These are phyloP conservation scores for Trichoderma citrinoviride DNA, from an alignment of 2,329 filamentous ascomycete species.

Conservation along the genomic window DNA sequence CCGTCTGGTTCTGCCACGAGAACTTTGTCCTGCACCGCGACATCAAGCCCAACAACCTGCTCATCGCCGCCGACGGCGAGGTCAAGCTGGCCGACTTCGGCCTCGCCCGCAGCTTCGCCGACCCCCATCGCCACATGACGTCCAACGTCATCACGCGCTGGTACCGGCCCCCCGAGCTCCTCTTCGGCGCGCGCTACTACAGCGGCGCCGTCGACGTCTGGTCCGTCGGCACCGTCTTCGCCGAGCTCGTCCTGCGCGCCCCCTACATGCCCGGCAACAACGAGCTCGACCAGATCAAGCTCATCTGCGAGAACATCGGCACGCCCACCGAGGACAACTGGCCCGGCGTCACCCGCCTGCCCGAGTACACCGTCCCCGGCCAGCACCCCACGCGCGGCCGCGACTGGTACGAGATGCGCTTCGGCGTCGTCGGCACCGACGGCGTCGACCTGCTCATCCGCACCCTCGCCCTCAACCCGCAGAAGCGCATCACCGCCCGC, in stretches of 20 bases:
- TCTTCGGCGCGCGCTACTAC: conserved; percentile 89
- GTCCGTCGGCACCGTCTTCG: conserved; percentile 90
- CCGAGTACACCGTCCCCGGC: conserved; percentile 72
- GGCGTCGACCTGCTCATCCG: conserved; percentile 86
- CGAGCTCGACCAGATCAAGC: conserved; percentile 80
- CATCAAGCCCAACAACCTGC: conserved; percentile 97
- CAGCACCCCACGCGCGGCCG: conserved; percentile 61
- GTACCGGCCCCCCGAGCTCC: conserved; percentile 92
- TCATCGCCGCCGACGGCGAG: conserved; percentile 89
- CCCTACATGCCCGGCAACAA: conserved; percentile 82
- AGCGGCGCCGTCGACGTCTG: conserved; percentile 89
- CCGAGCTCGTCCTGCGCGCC: conserved; percentile 78
- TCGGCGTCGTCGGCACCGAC: conserved; percentile 74
- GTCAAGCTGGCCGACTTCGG: conserved; percentile 98
- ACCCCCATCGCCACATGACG: conserved; percentile 87
- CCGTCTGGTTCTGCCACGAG: conserved; percentile 94
- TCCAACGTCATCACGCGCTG: conserved; percentile 93
- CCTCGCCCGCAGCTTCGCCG: conserved; percentile 83
- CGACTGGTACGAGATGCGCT: conserved; percentile 71
- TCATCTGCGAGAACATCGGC: conserved; percentile 82
- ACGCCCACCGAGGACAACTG: conserved; percentile 93
- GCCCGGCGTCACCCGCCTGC: conserved; percentile 82
- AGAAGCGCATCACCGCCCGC: conserved; percentile 72
- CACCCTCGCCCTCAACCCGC: conserved; percentile 83
- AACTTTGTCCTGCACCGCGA: conserved; percentile 93